Percentiles rank a stretch among this genome's conserved stretches.
These are phyloP conservation scores for Zalaria sp. DNA, from an alignment of 2,329 filamentous ascomycete species.

Conservation along the genomic window DNA sequence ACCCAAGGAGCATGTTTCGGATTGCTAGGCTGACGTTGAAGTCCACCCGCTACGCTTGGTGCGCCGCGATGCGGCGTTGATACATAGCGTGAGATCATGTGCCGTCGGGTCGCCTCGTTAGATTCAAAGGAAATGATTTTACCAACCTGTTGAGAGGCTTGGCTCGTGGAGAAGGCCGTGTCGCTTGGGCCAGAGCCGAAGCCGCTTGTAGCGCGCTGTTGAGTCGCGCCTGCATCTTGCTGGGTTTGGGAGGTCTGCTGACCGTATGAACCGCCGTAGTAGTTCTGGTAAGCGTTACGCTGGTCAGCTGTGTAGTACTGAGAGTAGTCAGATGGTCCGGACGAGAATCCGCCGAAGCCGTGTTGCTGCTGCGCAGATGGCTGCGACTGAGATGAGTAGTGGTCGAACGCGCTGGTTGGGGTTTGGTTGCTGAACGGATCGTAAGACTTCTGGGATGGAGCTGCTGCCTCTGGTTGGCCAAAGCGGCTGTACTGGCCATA, in stretches of 20 bases:
- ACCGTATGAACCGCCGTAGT: slow-evolving; percentile 42
- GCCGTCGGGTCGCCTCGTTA: neutral
- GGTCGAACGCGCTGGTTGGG: slow-evolving; percentile 32
- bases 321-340: slow-evolving; percentile 65
- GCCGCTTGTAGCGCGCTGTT: slow-evolving; percentile 64
- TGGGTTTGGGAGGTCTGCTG: slow-evolving; percentile 38
- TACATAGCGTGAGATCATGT: too few relatives aligned
- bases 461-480: slow-evolving; percentile 45
- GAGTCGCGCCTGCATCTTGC: slow-evolving; percentile 57
- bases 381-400: slow-evolving; percentile 33
- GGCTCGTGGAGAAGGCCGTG: slow-evolving; percentile 48
- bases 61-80: too few relatives aligned
- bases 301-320: slow-evolving; percentile 72
- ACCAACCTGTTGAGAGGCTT: slow-evolving; percentile 40
- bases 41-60: too few relatives aligned
- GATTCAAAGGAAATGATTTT: slow-evolving; percentile 4
- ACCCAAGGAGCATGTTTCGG: too few relatives aligned
- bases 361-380: slow-evolving; percentile 45
- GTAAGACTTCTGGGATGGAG: slow-evolving; percentile 63
- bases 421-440: slow-evolving; percentile 75
- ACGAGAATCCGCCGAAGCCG: slow-evolving; percentile 53
- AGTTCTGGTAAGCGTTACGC: slow-evolving; percentile 59
- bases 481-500: slow-evolving; percentile 59
- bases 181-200: slow-evolving; percentile 51
- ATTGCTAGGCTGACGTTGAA: too few relatives aligned